Evolutionary conservation across 2,329 filamentous ascomycete genomes (phyloP), one percentile per base, ranked within the genome.

Genomic region (Kalaharituber pfeilii): DNA sequence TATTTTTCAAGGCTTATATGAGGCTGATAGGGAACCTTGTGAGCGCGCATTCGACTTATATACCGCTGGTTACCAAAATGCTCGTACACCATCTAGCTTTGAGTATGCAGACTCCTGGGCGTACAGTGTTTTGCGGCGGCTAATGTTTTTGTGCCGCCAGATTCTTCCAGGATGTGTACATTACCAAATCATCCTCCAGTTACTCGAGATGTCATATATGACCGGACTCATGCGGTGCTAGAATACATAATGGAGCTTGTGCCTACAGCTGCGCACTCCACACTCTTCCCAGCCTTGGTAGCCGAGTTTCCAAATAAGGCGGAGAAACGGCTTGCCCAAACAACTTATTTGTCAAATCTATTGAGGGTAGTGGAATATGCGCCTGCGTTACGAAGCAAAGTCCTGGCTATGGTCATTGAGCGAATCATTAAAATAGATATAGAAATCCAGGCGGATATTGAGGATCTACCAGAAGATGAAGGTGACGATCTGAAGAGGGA

Each of bases 381-480:
- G 1, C 81, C 86, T 0, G 81, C 84, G 56, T 71, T 95, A 30
- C 81, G 82, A 57, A 78, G 82, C 6, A 84, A 93, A 57, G 80
- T 96, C 24, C 75, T 94, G 59, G 81, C 86, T 54, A 71, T 94
- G 11, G 82, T 96, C 49, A 82, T 87, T 42, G 84, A 89, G 62
- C 81, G 85, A 58, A 75, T 96, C 6, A 86, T 96, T 64, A 91
- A 91, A 69, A 85, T 96, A 56, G 91, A 98, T 66, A 86, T 94
- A 1, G 85, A 95, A 66, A 91, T 96, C 68, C 89, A 95, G 68
- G 78, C 88, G 50, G 88, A 96, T 64, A 72, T 96, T 64, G 87
- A 96, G 59, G 88, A 96, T 62, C 72, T 94, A 57, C 89, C 95
- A 58, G 89, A 96, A 22, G 62, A 59, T 2, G 61, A 63, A 54